These are phyloP conservation scores for Phialophora tarda DNA, from an alignment of 2,329 filamentous ascomycete genomes.

Conservation along the genomic window DNA sequence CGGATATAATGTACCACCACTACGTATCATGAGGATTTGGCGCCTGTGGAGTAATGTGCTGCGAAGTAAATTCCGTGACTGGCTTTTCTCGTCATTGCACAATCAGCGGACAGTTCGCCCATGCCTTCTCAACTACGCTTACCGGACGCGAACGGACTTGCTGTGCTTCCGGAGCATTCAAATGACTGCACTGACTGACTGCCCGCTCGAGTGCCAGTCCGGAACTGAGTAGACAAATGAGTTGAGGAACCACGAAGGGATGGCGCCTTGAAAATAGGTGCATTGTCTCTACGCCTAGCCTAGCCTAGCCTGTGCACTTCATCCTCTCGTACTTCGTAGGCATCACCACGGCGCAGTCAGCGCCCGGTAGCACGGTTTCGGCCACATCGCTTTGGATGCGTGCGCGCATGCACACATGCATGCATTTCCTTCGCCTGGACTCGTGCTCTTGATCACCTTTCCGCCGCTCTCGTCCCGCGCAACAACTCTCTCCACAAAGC, in stretches of 20 bases:
- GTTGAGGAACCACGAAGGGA: not conserved
- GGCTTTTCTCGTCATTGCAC: not conserved
- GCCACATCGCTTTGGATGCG: not conserved
- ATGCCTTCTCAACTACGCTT: not conserved
- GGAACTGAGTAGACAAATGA: not conserved
- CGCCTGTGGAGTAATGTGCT: not conserved
- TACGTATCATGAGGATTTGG: not conserved
- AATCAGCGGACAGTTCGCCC: not conserved
- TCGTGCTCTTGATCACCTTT: not conserved
- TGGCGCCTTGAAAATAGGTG: constrained; percentile 12
- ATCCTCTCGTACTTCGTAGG: not conserved
- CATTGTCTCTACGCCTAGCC: not conserved
- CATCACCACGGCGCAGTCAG: not conserved
- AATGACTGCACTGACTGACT: not conserved
- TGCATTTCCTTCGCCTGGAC: not conserved
- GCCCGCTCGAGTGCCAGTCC: not conserved
- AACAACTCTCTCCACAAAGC: constrained; percentile 5
- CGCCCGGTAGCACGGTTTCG: not conserved
- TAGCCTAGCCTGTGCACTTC: not conserved
- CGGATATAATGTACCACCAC: not conserved
- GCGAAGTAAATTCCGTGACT: not conserved
- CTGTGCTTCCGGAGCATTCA: not conserved
- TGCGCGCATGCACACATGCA: not conserved
- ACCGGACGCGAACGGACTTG: not conserved
- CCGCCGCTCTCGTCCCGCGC: not conserved